A percentile compares a stretch with the other conserved stretches of the same genome.
These are phyloP conservation scores for Aspergillus bombycis DNA, from an alignment of 2,329 filamentous ascomycete genomes.

Conservation along the genomic window DNA sequence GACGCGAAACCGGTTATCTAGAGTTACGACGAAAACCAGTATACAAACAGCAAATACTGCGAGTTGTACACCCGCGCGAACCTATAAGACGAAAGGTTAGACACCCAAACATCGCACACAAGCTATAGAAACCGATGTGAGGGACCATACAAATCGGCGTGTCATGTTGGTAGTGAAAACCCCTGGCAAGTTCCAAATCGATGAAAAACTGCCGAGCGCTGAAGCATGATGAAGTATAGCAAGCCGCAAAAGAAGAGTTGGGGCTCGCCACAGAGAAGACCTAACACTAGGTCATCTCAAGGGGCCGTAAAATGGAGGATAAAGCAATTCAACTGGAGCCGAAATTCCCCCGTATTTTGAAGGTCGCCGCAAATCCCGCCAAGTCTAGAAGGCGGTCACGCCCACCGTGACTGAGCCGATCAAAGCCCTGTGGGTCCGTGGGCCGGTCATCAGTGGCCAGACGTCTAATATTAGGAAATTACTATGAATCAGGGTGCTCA, in stretches of 20 bases:
- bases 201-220: conserved; percentile 30
- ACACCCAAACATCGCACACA: conserved; percentile 3
- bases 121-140: not conserved
- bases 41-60: conserved; percentile 66
- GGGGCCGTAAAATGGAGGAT: conserved; percentile 22
- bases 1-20: conserved; percentile 87
- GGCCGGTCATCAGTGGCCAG: not conserved
- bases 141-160: conserved; percentile 45
- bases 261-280: conserved; percentile 32
- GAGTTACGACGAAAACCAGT: conserved; percentile 73
- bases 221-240: conserved; percentile 36
- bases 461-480: not conserved
- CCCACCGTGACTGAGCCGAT: conserved; percentile 2
- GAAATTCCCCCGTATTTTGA: not conserved
- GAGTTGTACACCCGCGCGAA: conserved; percentile 74
- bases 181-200: conserved; percentile 33
- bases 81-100: conserved; percentile 37
- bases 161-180: conserved; percentile 39
- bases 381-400: conserved; percentile 33
- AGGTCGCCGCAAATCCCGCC: conserved; percentile 3
- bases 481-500: not conserved
- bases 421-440: not conserved
- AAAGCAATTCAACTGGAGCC: not conserved
- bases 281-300: conserved; percentile 34
- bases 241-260: conserved; percentile 15